Evolutionary conservation across 2,329 filamentous ascomycete genomes (phyloP), one percentile per base, ranked within the genome.

Genomic region (Drechmeria coniospora): DNA sequence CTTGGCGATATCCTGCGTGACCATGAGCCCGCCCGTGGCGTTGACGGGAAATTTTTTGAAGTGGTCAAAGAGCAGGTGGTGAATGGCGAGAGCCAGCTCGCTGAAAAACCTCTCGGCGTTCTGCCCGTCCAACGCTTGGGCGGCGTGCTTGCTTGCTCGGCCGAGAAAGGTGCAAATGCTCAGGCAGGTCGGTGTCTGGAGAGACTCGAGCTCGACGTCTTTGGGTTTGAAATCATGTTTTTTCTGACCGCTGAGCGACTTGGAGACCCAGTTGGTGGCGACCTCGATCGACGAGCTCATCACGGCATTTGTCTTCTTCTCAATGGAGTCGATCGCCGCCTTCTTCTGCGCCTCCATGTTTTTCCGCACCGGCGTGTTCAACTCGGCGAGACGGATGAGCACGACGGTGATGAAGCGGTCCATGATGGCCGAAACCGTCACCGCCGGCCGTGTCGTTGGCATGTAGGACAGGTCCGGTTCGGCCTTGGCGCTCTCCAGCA

Each of bases 41-140:
- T 84, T 93, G 39, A 98, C 83, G 34, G 78, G 74, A 57, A 92
- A 98, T 45, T 82, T 84, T 46, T 92, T 90, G 56, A 95, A 82
- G 54, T 98, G 90, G 36, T 90, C 81, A 36, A 98, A 74, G 4
- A 98, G 67, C 8, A 92, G 68, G 27, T 67, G 59, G 39, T 86
- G 75, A 20, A 93, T 64, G 8, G 78, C 77, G 10, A 86, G 59
- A 2, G 82, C 86, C 14, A 95, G 69, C 55, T 95, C 87, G 33
- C 76, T 77, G 29, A 79, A 74, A 47, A 95, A 81, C 26, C 77
- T 68, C 30, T 81, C 75, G 2, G 92, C 67, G 42, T 95, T 95
- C 23, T 77, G 70, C 3, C 83, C 82, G 43, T 86, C 80, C 11
- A 98, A 65, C 3, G 84, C 74, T 35, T 71, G 66, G 10, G 68